Conservation (phyloP, 106 monocot species). For the Allium fistulosum region DNA sequence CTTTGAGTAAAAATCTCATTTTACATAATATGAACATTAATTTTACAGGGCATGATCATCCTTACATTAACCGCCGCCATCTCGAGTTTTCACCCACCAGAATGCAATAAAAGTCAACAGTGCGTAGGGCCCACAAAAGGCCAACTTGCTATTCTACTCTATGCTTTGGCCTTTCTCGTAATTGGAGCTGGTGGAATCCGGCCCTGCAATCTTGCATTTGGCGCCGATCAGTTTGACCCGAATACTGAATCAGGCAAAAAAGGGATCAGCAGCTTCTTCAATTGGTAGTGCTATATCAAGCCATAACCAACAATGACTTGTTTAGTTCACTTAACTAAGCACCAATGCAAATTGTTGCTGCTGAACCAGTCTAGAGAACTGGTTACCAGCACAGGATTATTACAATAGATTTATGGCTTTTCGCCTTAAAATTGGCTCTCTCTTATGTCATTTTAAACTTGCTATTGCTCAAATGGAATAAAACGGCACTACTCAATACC, state of each 20-base stretch:
- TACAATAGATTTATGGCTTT: neutral
- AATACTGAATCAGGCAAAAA: constrained; percentile 44
- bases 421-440: neutral
- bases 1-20: neutral
- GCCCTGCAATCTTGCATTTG: constrained; percentile 87
- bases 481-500: too few species aligned
- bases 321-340: neutral
- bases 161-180: constrained; percentile 34
- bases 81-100: constrained; percentile 39
- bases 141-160: constrained; percentile 39
- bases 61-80: constrained; percentile 58
- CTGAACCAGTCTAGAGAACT: neutral
- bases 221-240: constrained; percentile 84
- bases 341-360: neutral
- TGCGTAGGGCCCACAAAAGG: constrained; percentile 22
- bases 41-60: constrained; percentile 61
- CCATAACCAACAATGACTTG: neutral
- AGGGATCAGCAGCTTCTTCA: constrained; percentile 91
- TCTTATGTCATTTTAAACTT: too few species aligned
- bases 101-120: constrained; percentile 21
- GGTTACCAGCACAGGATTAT: neutral
- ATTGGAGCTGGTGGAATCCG: constrained; percentile 82
- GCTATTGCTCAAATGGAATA: too few species aligned
- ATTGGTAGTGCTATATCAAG: neutral
- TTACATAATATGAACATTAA: neutral